Base-by-base conservation (phyloP, 352 stramenopile species). In the Pythium guiyangense region DNA sequence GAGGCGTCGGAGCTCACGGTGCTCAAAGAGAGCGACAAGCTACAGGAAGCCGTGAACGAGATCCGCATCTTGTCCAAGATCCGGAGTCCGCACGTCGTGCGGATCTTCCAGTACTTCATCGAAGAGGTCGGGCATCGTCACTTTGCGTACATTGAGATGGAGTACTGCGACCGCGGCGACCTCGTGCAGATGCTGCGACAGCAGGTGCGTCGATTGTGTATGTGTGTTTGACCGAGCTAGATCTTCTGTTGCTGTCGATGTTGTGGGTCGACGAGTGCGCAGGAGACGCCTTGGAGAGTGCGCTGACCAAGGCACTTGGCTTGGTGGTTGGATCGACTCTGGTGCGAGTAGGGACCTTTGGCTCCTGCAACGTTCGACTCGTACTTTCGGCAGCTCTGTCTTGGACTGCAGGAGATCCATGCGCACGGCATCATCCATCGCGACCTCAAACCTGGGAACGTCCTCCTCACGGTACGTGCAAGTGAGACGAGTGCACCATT, bases 121-220 rank as follows among this genome's bases (percentile, higher is more conserved):
- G 84, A 93, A 51, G 71, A 88, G 44, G 74, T 93, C n/a, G 81
- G 74, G 3, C 79, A 89, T 29, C 70, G 77, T 31, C 77, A 84
- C 47, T 90, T 90, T 64, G 77, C 77, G 18, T 93, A 92, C 73
- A 88, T 93, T 39, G 79, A 88, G 57, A 89, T 92, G 74, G 84
- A 93, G 63, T 91, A 74, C 42, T 93, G 83, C 53, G 79, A 88
- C 49, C 53, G 64, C 22, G 81, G 84, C 5, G 79, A 90, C 54
- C 58, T 90, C 43, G 42, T 59, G 49, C 49, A 71, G 52, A 60
- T 68, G 48, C 63, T 89, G 18, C 54, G 71, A 44, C 52, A 57
- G 29, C 62, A 75, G 69, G 71, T 77, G 44, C 25, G 49, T 3
- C 4, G 2, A 9, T 42, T 42, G 15, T 42, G 37, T 18, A 17